Base-by-base conservation (phyloP, 139 green algal genomes). In the Asterochloris sp. region DNA sequence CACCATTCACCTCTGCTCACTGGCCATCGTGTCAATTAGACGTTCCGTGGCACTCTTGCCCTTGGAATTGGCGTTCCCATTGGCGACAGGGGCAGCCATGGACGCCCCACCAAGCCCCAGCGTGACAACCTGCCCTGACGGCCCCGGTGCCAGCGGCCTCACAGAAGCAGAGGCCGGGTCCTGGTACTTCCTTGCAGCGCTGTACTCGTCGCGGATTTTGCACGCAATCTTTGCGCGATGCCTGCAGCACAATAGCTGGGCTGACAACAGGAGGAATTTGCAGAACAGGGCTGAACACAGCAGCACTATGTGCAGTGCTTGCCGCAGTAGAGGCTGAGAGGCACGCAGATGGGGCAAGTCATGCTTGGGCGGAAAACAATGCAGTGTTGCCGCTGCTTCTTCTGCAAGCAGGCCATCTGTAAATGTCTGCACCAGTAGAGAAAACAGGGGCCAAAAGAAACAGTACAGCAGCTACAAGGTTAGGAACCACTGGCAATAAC, bases 11-110 rank as follows among this genome's bases (percentile, higher is more conserved):
- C 76, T 69, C 10, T 27, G 60, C 61, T 80, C 76, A 69, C 60
- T 74, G 16, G 85, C 89, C 76, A 97, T 91, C 19, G 68, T 86
- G 61, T 97, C 91, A 21, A 97, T 95, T 1, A 97, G 77, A 82
- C 92, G 93, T n/a, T 92, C 86, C 0, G 90, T 86, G 11, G 74
- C 71, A 62, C 79, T 85, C 14, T 87, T 92, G 69, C 89, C 76
- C 14, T 60, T 17, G 14, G 76, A 69, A 23, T n/a, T 60, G 19
- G 76, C 76, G 24, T 76, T 60, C 29, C 79, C 12, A 68, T 74
- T 81, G 23, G 76, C 60, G 12, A 69, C 76, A 60, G 76, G 60
- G n/a, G 76, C 76, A 19, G 60, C 24, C 24, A 69, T 69, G 19
- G 76, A 61, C 24, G 76, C 38, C 38, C 38, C 38, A 54, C 38